Evolutionary conservation across 2,329 filamentous ascomycete species (phyloP).

Genomic region (Trichophyton rubrum): DNA sequence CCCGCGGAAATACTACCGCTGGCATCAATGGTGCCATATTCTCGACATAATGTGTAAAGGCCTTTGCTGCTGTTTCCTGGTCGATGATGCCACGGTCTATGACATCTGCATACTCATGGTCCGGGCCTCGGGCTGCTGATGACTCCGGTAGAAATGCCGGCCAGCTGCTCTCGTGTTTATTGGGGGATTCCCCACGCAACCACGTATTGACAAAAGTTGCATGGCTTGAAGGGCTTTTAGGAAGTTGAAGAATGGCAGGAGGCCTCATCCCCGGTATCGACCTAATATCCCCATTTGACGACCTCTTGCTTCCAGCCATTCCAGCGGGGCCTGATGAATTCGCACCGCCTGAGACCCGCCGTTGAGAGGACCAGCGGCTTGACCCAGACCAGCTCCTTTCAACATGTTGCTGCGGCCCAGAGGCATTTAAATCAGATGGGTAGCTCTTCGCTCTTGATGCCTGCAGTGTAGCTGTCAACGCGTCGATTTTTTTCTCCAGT

Average conservation of each 20-base stretch:
- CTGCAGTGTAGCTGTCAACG: constrained; percentile 66
- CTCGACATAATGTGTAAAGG: constrained; percentile 46
- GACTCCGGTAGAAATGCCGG: constrained; percentile 11
- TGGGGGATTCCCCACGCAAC: constrained; percentile 9
- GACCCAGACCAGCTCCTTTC: not conserved
- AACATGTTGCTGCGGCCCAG: not conserved
- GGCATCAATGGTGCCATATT: constrained; percentile 46
- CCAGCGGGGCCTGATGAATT: constrained; percentile 2
- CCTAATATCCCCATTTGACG: constrained; percentile 22
- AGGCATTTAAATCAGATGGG: not conserved
- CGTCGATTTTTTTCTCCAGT: constrained; percentile 86
- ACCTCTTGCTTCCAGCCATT: constrained; percentile 22
- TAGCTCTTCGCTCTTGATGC: constrained; percentile 31
- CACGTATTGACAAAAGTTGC: not conserved
- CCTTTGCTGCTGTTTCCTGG: constrained; percentile 38
- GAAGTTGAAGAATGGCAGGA: constrained; percentile 10
- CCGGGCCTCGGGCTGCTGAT: constrained; percentile 12
- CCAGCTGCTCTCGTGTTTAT: constrained; percentile 10
- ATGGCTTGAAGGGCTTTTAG: constrained; percentile 4
- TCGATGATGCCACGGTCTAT: constrained; percentile 41
- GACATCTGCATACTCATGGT: constrained; percentile 31
- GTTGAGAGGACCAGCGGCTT: not conserved
- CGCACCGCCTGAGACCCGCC: not conserved
- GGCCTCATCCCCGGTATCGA: not conserved
- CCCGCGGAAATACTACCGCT: constrained; percentile 44